phyloP scores from a whole-genome alignment of 208 protist genomes.

The Balamuthia mandrillaris region DNA sequence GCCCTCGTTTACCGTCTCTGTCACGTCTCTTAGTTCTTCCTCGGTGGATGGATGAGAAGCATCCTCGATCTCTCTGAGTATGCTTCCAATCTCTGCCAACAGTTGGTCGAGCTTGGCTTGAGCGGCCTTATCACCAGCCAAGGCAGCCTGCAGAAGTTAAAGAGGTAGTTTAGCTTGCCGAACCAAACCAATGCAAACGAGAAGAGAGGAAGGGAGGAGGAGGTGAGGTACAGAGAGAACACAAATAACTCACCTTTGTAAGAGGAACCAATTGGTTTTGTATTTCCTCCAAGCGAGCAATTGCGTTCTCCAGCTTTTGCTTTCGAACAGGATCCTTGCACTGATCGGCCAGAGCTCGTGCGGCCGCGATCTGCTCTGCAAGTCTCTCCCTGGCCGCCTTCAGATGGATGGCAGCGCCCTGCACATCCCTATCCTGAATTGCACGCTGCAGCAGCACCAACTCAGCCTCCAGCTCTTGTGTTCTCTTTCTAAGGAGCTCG shows the following conservation, averaged over 20 bases:
- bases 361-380: constrained; percentile 8
- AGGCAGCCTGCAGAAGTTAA: not conserved
- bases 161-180: too few species aligned
- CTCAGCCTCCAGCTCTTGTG: not conserved
- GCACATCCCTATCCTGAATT: not conserved
- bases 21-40: not conserved
- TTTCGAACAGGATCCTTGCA: constrained; percentile 4
- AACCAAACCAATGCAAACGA: too few species aligned
- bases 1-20: not conserved
- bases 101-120: not conserved
- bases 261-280: not conserved
- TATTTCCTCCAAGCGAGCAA: not conserved
- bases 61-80: not conserved
- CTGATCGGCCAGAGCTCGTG: not conserved
- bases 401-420: not conserved
- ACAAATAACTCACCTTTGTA: too few species aligned
- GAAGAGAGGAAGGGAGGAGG: too few species aligned
- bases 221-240: too few species aligned
- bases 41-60: not conserved
- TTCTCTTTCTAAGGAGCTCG: not conserved
- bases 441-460: not conserved
- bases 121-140: constrained; percentile 14
- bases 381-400: not conserved
- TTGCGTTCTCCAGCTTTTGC: not conserved
- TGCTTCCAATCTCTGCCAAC: not conserved